Evolutionary conservation across 2,329 filamentous ascomycete species (phyloP).

Genomic region (Aureobasidium namibiae): DNA sequence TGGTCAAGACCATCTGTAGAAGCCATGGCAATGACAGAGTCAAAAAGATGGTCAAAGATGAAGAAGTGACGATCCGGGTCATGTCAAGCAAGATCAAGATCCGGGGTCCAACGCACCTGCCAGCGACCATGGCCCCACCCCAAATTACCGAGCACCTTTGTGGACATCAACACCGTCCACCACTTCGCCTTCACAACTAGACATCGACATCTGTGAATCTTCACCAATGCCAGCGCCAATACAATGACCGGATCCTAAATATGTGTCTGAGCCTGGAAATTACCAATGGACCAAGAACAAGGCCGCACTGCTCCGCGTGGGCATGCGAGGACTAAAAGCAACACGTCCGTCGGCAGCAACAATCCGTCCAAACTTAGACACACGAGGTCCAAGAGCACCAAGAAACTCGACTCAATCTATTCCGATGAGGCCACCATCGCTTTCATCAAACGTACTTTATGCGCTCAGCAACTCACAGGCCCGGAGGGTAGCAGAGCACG

Average conservation of each 20-base stretch:
- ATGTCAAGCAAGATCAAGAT: neutral
- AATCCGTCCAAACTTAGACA: slow-evolving; percentile 30
- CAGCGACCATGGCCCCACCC: neutral
- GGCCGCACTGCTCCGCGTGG: neutral
- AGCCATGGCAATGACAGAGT: neutral
- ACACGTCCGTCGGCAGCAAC: neutral
- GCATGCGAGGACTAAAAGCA: slow-evolving; percentile 10
- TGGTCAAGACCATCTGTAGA: slow-evolving; percentile 25
- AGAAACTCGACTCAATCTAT: slow-evolving; percentile 2
- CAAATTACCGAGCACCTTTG: slow-evolving; percentile 1
- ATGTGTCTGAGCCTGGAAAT: neutral
- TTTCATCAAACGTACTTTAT: slow-evolving; percentile 77
- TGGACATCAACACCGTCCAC: neutral
- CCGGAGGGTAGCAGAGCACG: slow-evolving; percentile 43
- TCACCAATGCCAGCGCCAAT: neutral
- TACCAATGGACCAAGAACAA: slow-evolving; percentile 4
- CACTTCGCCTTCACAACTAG: neutral
- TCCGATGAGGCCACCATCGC: slow-evolving; percentile 72
- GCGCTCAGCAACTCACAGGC: slow-evolving; percentile 51
- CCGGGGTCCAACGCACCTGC: slow-evolving; percentile 1
- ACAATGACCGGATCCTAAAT: neutral
- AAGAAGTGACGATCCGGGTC: neutral
- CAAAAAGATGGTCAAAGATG: neutral
- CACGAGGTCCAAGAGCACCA: slow-evolving; percentile 7
- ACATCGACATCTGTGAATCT: neutral